A percentile compares a stretch with the other conserved stretches of the same genome.
These are phyloP conservation scores for Pyricularia sp. DNA, from an alignment of 2,329 filamentous ascomycete genomes.

Conservation along the genomic window DNA sequence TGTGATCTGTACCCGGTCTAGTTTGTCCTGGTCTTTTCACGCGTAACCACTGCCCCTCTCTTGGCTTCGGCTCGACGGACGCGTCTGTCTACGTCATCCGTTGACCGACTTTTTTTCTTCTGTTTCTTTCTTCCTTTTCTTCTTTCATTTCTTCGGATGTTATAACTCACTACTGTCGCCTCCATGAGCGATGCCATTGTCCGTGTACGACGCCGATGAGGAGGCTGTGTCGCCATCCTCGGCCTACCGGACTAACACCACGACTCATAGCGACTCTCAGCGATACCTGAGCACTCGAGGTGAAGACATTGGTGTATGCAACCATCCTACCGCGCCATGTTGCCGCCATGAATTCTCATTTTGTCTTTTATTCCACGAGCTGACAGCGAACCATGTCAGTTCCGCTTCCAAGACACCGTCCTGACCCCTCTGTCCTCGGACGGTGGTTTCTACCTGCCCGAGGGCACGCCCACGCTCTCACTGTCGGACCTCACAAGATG, in stretches of 20 bases:
- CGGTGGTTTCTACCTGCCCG: neutral
- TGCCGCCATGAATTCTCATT: neutral
- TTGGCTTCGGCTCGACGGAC: neutral
- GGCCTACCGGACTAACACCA: neutral
- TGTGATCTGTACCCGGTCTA: neutral
- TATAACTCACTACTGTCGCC: neutral
- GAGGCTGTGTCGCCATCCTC: neutral
- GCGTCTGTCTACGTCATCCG: neutral
- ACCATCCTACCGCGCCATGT: neutral
- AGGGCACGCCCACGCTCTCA: neutral
- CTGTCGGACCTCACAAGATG: neutral
- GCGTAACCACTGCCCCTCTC: neutral
- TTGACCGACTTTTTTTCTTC: neutral
- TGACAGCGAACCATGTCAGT: neutral
- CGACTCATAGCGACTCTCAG: neutral
- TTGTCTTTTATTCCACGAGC: neutral
- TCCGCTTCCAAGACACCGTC: neutral
- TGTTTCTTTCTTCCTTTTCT: neutral
- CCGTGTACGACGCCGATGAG: neutral
- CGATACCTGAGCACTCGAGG: slow-evolving; percentile 2
- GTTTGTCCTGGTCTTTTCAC: neutral
- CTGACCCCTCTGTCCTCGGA: neutral
- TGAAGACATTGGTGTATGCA: neutral
- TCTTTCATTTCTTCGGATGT: neutral
- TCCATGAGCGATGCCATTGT: neutral